Base-by-base conservation (phyloP, 371 early-diverging fungal genomes). In the Syncephalastrum sp. region DNA sequence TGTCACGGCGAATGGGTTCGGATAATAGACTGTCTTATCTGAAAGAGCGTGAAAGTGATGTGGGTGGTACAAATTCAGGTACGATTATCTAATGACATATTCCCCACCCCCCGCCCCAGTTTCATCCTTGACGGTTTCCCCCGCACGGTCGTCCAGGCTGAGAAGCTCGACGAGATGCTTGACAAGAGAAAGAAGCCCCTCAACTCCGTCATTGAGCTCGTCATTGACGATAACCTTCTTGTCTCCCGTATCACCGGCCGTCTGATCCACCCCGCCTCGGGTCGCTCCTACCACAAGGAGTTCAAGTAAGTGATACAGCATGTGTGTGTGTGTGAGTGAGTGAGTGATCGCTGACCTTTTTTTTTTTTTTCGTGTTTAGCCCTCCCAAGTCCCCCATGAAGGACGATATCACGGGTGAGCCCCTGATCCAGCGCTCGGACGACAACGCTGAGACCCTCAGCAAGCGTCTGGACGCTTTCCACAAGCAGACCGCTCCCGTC, bases 101-200 rank as follows among this genome's bases (percentile, higher is more conserved):
- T 21, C 21, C 21, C 21, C n/a, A n/a, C n/a, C n/a, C n/a, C n/a
- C n/a, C n/a, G n/a, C n/a, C n/a, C 21, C 66, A 85, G 88, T 63
- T 99, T 98, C 82, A 96, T 99, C 68, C 84, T 99, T n/a, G 99
- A 99, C 75, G 99, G 99, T 44, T 99, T 98, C 90, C 99, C 99
- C 57, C 91, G 99, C 67, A 99, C 97, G 44, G 92, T 97, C 57
- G 88, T 86, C 47, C 99, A 99, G 82, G 98, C 99, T 23, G 91
- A 97, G 74, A 97, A 95, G 86, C 83, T 99, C 65, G 98, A 99
- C 75, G 84, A 87, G 53, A 97, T 97, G 97, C 85, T 98, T 57
- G 89, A 87, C 38, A 57, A 74, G 56, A 82, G 84, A 63, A 84
- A 90, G 57, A 85, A 94, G 77, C 86, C 85, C 57, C 77, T 98